phyloP scores from a whole-genome alignment of 768 basidiomycete species.

The Phanerochaete sordida region DNA sequence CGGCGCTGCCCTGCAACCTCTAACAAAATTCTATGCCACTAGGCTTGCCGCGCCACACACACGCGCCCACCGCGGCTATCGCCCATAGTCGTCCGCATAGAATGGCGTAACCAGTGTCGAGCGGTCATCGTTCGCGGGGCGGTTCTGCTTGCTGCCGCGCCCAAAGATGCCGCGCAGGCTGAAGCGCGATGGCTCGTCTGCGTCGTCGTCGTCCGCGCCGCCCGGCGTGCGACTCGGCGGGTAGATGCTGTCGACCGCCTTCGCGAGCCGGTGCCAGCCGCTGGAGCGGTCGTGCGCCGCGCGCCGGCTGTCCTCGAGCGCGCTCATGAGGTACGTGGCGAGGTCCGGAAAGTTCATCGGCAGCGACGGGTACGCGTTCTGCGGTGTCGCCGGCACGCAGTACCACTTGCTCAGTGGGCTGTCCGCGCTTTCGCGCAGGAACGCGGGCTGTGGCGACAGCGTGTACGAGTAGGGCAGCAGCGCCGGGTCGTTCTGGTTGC shows the following conservation, averaged over 20 bases:
- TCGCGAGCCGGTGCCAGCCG: slow-evolving; percentile 64
- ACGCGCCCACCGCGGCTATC: not conserved
- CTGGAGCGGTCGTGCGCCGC: slow-evolving; percentile 54
- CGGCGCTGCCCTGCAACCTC: not conserved
- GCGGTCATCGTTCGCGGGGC: slow-evolving; percentile 69
- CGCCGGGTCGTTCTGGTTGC: slow-evolving; percentile 52
- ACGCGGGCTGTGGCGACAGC: slow-evolving; percentile 52
- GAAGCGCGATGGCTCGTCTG: slow-evolving; percentile 39
- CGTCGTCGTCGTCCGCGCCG: slow-evolving; percentile 33
- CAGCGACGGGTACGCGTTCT: slow-evolving; percentile 63
- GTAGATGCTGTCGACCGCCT: slow-evolving; percentile 66
- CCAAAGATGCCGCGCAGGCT: slow-evolving; percentile 61
- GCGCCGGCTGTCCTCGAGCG: slow-evolving; percentile 63
- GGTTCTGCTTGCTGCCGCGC: slow-evolving; percentile 42
- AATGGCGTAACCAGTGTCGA: slow-evolving; percentile 84
- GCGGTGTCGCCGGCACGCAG: slow-evolving; percentile 58
- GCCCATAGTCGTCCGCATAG: slow-evolving; percentile 69
- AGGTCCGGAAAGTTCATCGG: slow-evolving; percentile 76
- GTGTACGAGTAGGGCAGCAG: slow-evolving; percentile 72
- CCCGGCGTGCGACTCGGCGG: too few species aligned
- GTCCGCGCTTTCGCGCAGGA: slow-evolving; percentile 64
- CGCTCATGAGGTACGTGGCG: slow-evolving; percentile 71
- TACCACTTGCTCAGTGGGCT: slow-evolving; percentile 64
- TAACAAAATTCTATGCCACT: not conserved
- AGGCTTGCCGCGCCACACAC: not conserved